Evolutionary conservation across 1,284 basidiomycete species (phyloP).

Genomic region (Mrakiaceae sp.): DNA sequence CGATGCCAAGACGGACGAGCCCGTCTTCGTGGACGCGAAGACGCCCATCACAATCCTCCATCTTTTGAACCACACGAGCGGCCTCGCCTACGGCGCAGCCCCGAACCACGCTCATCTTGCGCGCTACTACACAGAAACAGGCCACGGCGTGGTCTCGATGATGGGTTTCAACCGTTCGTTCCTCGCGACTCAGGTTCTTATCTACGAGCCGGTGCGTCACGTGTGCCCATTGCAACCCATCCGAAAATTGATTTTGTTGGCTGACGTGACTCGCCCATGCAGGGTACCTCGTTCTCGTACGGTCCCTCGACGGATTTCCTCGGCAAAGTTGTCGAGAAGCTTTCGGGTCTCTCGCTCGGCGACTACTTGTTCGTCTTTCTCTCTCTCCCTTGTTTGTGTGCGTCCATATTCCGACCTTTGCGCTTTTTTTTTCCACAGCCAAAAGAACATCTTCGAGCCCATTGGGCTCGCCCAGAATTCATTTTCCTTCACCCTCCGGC

Average conservation of each 20-base stretch:
- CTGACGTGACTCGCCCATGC: too few species aligned
- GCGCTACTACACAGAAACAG: not conserved
- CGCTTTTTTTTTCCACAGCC: not conserved
- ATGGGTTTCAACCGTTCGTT: not conserved
- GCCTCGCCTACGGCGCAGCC: not conserved
- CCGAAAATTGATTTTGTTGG: too few species aligned
- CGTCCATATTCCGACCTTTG: not conserved
- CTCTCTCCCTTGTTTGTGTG: not conserved
- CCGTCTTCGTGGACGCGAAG: not conserved
- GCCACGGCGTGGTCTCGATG: not conserved
- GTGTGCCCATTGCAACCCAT: too few species aligned
- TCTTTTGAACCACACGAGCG: not conserved
- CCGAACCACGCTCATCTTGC: not conserved
- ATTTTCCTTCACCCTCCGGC: not conserved
- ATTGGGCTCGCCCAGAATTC: not conserved
- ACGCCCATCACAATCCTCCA: not conserved
- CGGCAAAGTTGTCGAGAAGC: not conserved
- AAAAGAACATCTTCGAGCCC: not conserved
- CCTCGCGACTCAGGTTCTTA: not conserved
- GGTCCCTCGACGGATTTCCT: not conserved
- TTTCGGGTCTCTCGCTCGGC: not conserved
- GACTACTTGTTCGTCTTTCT: not conserved
- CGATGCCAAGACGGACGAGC: not conserved
- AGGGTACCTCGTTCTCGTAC: not conserved
- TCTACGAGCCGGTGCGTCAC: not conserved